Percentiles rank a stretch among this genome's conserved stretches.
Conservation (phyloP, 805 yeast genomes). For the Candida oleophila region DNA sequence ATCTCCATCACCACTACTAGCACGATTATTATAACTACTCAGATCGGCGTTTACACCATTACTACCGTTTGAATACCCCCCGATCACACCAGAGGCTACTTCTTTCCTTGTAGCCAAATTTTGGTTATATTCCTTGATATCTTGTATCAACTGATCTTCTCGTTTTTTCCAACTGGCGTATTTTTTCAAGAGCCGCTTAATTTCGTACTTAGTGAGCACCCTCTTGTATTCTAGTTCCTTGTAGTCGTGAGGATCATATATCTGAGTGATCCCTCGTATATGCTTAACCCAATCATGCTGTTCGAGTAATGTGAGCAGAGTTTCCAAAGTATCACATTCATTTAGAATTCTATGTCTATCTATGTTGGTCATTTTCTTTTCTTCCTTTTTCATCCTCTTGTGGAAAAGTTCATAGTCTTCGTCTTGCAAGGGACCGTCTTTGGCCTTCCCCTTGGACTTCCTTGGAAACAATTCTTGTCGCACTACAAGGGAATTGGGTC, state of each 20-base stretch:
- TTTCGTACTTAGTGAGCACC: conserved; percentile 49
- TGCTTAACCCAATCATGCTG: conserved; percentile 48
- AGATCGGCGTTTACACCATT: too few species aligned
- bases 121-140: conserved; percentile 18
- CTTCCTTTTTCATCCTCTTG: conserved; percentile 61
- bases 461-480: conserved; percentile 17
- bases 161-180: conserved; percentile 38
- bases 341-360: conserved; percentile 53
- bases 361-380: conserved; percentile 53
- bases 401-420: conserved; percentile 46
- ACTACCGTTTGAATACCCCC: too few species aligned
- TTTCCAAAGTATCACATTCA: conserved; percentile 57
- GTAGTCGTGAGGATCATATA: conserved; percentile 47
- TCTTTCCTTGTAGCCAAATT: not conserved
- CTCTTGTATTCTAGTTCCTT: conserved; percentile 54
- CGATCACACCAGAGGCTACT: not conserved
- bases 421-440: conserved; percentile 47
- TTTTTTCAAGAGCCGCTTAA: conserved; percentile 35
- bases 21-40: not conserved
- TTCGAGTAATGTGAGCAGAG: conserved; percentile 38
- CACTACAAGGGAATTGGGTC: conserved; percentile 7
- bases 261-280: conserved; percentile 47
- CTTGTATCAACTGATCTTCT: conserved; percentile 24
- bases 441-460: conserved; percentile 13
- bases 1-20: not conserved